These are phyloP conservation scores for Phaseolus lunatus DNA, from an alignment of 306 rosid genomes.

Conservation along the genomic window DNA sequence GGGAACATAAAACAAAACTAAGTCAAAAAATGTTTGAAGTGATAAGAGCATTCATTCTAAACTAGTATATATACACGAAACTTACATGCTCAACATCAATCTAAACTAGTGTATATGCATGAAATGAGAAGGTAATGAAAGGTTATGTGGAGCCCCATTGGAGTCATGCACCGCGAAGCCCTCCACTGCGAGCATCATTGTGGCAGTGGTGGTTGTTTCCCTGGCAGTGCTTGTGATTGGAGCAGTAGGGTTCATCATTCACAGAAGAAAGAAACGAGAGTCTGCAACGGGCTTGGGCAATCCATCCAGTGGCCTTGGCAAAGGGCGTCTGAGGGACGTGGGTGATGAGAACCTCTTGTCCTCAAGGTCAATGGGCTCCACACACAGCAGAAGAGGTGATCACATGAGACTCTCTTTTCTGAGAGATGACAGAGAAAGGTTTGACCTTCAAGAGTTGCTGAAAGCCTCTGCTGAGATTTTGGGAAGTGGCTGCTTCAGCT, in stretches of 20 bases:
- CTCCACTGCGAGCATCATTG: constrained; percentile 44
- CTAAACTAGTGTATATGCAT: not conserved
- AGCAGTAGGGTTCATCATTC: constrained; percentile 51
- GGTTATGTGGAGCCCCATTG: constrained; percentile 79
- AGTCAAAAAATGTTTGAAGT: too few relatives aligned
- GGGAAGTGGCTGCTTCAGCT: constrained; percentile 84
- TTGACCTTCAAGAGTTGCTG: constrained; percentile 83
- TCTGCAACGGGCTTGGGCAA: constrained; percentile 41
- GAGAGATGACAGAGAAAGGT: constrained; percentile 64
- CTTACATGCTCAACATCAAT: too few relatives aligned
- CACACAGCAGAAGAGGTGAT: constrained; percentile 54
- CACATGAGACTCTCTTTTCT: constrained; percentile 65
- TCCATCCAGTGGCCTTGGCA: constrained; percentile 41
- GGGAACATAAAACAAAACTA: too few relatives aligned
- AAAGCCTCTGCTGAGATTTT: constrained; percentile 89
- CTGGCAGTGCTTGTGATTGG: constrained; percentile 56
- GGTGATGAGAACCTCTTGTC: constrained; percentile 41
- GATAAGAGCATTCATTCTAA: too few relatives aligned
- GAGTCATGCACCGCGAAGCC: constrained; percentile 49
- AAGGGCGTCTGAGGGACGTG: constrained; percentile 6
- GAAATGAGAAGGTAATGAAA: constrained; percentile 64
- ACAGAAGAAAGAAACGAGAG: constrained; percentile 41
- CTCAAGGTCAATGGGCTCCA: constrained; percentile 35
- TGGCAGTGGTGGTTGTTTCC: constrained; percentile 54
- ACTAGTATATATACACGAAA: too few relatives aligned